Conservation (phyloP, 2,329 filamentous ascomycete genomes). For the Hymenoscyphus scutula region DNA sequence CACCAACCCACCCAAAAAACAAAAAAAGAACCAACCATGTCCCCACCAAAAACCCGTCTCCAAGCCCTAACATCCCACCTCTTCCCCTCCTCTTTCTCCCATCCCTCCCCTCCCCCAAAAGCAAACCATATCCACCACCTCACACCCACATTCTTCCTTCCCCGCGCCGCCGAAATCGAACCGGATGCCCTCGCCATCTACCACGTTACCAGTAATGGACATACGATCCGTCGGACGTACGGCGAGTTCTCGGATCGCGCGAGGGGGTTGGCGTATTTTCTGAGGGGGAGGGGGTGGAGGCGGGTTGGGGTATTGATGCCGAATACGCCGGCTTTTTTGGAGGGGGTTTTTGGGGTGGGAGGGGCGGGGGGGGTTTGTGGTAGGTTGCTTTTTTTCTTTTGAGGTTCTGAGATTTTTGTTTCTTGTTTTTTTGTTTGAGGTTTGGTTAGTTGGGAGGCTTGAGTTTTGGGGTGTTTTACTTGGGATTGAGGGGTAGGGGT, state of each 20-base stretch:
- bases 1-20: neutral
- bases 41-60: slow-evolving; percentile 60
- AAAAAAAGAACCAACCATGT: no score
- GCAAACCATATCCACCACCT: slow-evolving; percentile 68
- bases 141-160: slow-evolving; percentile 83
- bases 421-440: neutral
- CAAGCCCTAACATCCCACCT: slow-evolving; percentile 56
- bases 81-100: slow-evolving; percentile 37
- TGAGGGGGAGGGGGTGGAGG: slow-evolving; percentile 70
- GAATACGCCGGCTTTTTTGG: slow-evolving; percentile 93
- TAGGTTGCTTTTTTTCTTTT: neutral
- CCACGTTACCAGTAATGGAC: slow-evolving; percentile 77
- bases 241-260: slow-evolving; percentile 81
- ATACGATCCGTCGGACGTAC: slow-evolving; percentile 74
- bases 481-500: neutral
- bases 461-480: neutral
- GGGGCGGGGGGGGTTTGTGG: slow-evolving; percentile 67
- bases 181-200: slow-evolving; percentile 81
- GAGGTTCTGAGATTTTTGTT: no score
- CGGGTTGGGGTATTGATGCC: slow-evolving; percentile 83
- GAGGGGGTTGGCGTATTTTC: slow-evolving; percentile 81
- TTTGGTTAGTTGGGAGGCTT: no score
- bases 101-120: slow-evolving; percentile 8
- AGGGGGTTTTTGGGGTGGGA: slow-evolving; percentile 82
- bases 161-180: slow-evolving; percentile 83